A percentile compares a stretch with the other conserved stretches of the same genome.
Conservation (phyloP, 2,329 filamentous ascomycete genomes). For the Venturia pyrina region DNA sequence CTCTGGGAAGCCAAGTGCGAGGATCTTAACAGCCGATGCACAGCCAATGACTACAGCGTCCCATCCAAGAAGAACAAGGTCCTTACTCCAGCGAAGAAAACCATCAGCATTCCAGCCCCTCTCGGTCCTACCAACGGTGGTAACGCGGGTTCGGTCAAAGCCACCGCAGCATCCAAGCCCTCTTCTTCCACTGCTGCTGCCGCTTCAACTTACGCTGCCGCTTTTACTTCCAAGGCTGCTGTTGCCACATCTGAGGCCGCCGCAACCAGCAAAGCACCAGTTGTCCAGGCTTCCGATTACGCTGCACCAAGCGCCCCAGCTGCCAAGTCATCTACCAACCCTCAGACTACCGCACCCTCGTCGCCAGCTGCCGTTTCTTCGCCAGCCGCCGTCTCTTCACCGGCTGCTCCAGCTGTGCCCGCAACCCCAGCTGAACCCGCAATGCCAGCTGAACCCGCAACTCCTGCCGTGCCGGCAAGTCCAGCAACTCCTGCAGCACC, state of each 20-base stretch:
- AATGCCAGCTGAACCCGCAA: background rate
- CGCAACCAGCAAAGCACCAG: background rate
- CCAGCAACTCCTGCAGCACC: background rate
- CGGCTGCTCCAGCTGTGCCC: background rate
- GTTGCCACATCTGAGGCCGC: background rate
- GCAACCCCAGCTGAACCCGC: background rate
- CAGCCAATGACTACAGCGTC: conserved; percentile 30
- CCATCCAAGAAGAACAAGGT: conserved; percentile 34
- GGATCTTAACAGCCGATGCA: conserved; percentile 32
- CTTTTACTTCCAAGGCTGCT: background rate
- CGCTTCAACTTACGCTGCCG: background rate
- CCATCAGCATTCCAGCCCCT: conserved; percentile 9
- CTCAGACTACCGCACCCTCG: background rate
- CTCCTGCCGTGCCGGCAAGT: background rate
- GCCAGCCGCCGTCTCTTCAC: background rate
- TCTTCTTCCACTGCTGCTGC: background rate
- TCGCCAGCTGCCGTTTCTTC: background rate
- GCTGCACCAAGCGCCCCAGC: background rate
- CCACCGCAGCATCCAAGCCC: background rate
- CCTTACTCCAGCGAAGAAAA: conserved; percentile 25
- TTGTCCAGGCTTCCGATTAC: background rate
- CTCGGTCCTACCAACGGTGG: conserved; percentile 4
- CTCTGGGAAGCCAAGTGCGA: conserved; percentile 55
- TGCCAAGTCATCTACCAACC: background rate
- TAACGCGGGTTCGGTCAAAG: background rate